Conservation (phyloP, 306 rosid species). For the Acacia melanoxylon region DNA sequence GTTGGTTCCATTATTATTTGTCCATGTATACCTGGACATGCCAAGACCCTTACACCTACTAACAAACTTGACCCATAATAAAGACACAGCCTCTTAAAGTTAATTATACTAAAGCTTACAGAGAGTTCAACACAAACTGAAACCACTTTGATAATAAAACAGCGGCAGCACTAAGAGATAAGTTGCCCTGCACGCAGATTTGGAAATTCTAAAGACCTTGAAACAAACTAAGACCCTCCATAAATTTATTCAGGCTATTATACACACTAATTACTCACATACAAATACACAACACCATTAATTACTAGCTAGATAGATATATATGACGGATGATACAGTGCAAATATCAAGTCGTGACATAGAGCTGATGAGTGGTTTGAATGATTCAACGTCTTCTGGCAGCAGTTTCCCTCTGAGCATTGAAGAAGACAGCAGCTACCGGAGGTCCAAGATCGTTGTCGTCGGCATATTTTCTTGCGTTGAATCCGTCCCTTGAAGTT, state of each 20-base stretch:
- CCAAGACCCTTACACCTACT: background rate
- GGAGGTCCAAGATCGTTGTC: conserved; percentile 73
- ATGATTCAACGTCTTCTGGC: conserved; percentile 64
- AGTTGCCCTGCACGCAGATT: background rate
- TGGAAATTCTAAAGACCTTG: background rate
- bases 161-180: background rate
- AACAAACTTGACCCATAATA: background rate
- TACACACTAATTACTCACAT: background rate
- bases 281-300: background rate
- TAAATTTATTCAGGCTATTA: conserved; percentile 5
- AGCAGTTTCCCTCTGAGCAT: conserved; percentile 90
- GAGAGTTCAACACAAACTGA: background rate
- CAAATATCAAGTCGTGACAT: background rate
- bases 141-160: background rate
- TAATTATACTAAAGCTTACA: background rate
- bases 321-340: background rate
- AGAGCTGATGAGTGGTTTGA: background rate
- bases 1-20: background rate
- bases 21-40: background rate
- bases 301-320: background rate
- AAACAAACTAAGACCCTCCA: background rate
- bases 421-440: conserved; percentile 89
- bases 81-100: background rate
- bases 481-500: conserved; percentile 59
- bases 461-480: conserved; percentile 55